phyloP scores from a whole-genome alignment of 345 rosid species.

The Iberis pinnata region DNA sequence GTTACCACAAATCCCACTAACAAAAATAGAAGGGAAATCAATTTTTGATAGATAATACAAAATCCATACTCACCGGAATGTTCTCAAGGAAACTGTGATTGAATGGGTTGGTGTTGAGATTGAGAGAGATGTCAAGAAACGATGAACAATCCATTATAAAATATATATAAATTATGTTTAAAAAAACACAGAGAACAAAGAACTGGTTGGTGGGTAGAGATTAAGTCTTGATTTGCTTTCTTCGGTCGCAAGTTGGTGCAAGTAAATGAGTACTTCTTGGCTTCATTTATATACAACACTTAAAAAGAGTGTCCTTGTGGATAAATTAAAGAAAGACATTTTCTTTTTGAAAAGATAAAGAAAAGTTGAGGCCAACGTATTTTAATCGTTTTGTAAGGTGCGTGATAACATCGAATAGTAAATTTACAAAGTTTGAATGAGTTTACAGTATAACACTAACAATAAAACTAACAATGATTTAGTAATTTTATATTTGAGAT shows the following conservation, averaged over 20 bases:
- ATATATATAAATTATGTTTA: neutral
- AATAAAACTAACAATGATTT: no score
- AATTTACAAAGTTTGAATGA: no score
- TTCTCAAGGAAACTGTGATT: slow-evolving; percentile 6
- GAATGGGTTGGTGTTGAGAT: slow-evolving; percentile 47
- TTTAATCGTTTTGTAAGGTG: no score
- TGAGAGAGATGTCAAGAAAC: slow-evolving; percentile 47
- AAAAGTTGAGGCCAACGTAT: no score
- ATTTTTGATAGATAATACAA: no score
- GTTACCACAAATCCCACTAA: neutral
- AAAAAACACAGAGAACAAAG: slow-evolving; percentile 7
- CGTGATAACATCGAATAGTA: no score
- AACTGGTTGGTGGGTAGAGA: no score
- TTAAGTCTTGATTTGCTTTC: slow-evolving; percentile 21
- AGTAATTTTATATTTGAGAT: no score
- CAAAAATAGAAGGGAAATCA: neutral
- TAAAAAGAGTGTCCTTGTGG: slow-evolving; percentile 1
- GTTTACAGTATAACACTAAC: no score
- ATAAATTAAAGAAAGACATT: neutral
- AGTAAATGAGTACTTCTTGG: slow-evolving; percentile 26
- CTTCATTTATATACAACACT: slow-evolving; percentile 17
- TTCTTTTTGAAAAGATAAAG: no score
- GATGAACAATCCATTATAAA: slow-evolving; percentile 28
- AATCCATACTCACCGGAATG: slow-evolving; percentile 38
- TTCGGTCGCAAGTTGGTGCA: slow-evolving; percentile 28